Evolutionary conservation across 2,329 filamentous ascomycete genomes (phyloP), one percentile per base, ranked within the genome.

Genomic region (Metarhizium guizhouense): DNA sequence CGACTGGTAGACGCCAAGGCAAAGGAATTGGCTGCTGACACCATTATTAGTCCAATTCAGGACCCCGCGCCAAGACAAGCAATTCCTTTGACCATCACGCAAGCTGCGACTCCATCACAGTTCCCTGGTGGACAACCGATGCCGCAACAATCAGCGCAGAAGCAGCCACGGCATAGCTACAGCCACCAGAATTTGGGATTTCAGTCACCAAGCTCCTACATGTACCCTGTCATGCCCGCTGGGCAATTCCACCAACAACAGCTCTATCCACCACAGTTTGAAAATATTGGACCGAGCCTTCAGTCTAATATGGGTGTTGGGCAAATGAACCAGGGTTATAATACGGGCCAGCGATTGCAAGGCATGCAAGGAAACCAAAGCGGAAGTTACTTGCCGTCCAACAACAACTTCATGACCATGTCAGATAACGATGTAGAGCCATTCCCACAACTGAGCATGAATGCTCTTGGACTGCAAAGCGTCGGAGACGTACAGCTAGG

Each of bases 11-110:
- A 76, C 5, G 67, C 64, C 42, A 70, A 63, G 54, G 69, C 71
- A 43, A 76, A 72, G 58, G 74, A 77, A 51, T 71, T 86, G 18
- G 75, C 79, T 29, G 76, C 77, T 7, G 82, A 87, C 62, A 86
- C 83, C 25, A 76, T 86, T 60, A 85, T 88, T 68, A 87, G 84
- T 64, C 85, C 85, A 0, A 76, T 87, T 2, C 83, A 85, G 61
- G 81, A 84, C 48, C 75, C 73, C 2, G 75, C 77, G 7, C 73
- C 72, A 10, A 73, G 76, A 6, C 64, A 63, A 42, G 62, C 63
- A 36, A 59, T 67, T 3, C 62, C 67, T 13, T 61, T 62, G n/a
- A 62, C 66, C 7, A 25, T 47, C 8, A 59, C 51, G 16, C 61
- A 14, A 61, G 62, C 25, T 62, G 67, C 52, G 60, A 54, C 16